Conservation (phyloP, 257 asterid species). For the Henckelia pumila region DNA sequence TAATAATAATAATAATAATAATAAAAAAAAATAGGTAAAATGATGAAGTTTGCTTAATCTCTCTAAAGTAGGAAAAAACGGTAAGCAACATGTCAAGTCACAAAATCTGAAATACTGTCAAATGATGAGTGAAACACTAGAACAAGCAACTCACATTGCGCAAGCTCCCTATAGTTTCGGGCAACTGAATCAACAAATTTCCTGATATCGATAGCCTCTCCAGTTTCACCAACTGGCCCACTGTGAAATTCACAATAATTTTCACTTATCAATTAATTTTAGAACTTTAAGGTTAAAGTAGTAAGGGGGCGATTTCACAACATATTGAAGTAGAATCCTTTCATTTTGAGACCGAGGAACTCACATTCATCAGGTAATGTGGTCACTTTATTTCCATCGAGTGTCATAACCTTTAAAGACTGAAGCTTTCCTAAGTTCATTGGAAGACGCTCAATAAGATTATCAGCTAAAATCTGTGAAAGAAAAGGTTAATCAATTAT, state of each 20-base stretch:
- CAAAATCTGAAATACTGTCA: not conserved
- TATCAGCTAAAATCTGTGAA: constrained; percentile 78
- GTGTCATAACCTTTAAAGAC: constrained; percentile 70
- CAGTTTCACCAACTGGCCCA: constrained; percentile 96
- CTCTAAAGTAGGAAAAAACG: not conserved
- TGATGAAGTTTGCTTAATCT: not conserved
- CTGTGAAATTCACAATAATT: constrained; percentile 47
- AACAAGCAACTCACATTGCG: constrained; percentile 73
- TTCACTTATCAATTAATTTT: constrained; percentile 22
- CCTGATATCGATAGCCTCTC: constrained; percentile 80
- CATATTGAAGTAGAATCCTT: constrained; percentile 7
- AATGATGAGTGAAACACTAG: not conserved
- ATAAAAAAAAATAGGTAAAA: not conserved
- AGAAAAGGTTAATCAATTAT: constrained; percentile 11
- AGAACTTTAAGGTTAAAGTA: constrained; percentile 21
- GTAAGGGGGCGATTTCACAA: constrained; percentile 1
- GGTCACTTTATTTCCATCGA: constrained; percentile 73
- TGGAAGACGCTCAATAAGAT: constrained; percentile 76
- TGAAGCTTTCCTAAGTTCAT: constrained; percentile 89
- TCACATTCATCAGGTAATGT: constrained; percentile 93
- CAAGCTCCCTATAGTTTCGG: constrained; percentile 97
- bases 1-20: too few species aligned
- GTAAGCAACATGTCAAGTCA: not conserved
- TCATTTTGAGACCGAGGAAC: constrained; percentile 26
- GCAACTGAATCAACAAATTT: constrained; percentile 59